Evolutionary conservation across 164 flowering plant species (phyloP), one percentile per base, ranked within the genome.

Genomic region (Saururus chinensis): DNA sequence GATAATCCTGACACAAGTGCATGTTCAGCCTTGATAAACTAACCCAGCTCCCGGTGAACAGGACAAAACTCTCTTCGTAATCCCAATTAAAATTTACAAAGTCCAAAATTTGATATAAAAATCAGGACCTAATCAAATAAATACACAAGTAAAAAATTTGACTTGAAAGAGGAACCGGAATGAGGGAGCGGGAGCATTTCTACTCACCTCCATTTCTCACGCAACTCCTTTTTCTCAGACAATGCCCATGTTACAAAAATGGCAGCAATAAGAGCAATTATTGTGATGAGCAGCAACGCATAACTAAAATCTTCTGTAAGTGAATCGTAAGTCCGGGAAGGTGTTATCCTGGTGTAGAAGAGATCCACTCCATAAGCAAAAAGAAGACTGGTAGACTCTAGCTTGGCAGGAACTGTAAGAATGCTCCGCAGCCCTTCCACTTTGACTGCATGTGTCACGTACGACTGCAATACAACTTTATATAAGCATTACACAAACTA

Each of bases 271-370:
- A 93, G 87, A 16, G 79, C 96, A 63, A 84, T 80, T 14, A 90
- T 90, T 9, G 99, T 93, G 45, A 93, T 54, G 21, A 93, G 93
- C 51, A 93, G 89, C 61, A 93, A 72, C 13, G 99, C 97, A 58
- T 90, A 93, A 72, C 85, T 90, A 73, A 93, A 93, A 71, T 93
- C 97, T 40, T 90, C 96, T 0, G 97, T 93, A 61, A 93, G 89
- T 8, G 97, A 90, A 66, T 93, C 97, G 37, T 90, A 93, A 19
- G 96, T 93, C 74, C 76, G 79, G 19, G 97, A 93, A 13, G 97
- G 96, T 64, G 99, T 95, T 53, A 93, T 79, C 51, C 84, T 87
- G 40, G 97, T 85, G 67, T 78, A 81, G 40, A 88, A 90, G 65
- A 90, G 88, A 74, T 93, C 99, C 58, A 87, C 82, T 23, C 97